phyloP scores from a whole-genome alignment of 108 stramenopile species.

The Cafeteria roenbergensis region DNA sequence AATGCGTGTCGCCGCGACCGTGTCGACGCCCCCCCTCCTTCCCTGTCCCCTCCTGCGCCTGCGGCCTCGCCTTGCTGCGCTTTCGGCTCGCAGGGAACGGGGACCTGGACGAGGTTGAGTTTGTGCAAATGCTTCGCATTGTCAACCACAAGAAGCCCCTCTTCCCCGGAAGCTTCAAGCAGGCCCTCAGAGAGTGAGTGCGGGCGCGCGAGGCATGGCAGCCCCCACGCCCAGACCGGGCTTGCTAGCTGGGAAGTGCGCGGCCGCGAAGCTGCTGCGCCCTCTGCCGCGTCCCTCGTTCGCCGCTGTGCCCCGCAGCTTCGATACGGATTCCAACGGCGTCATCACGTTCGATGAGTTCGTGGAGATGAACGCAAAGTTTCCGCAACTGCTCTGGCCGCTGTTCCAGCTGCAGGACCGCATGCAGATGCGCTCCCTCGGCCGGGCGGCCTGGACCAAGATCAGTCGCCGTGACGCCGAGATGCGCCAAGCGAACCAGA shows the following conservation, averaged over 20 bases:
- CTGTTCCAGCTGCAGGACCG: slow-evolving; percentile 10
- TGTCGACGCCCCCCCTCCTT: too few relatives aligned
- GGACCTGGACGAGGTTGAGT: background rate
- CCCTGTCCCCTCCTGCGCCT: too few relatives aligned
- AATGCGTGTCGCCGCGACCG: too few relatives aligned
- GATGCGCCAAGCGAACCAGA: background rate
- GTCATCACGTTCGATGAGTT: slow-evolving; percentile 20
- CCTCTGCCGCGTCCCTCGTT: too few relatives aligned
- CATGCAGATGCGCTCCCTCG: background rate
- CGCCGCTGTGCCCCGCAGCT: too few relatives aligned
- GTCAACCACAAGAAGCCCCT: background rate
- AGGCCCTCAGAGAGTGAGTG: background rate
- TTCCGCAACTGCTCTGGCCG: slow-evolving; percentile 14
- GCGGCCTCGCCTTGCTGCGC: too few relatives aligned
- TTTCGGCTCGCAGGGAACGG: too few relatives aligned
- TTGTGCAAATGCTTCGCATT: background rate
- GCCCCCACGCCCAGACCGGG: too few relatives aligned
- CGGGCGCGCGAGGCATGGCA: too few relatives aligned
- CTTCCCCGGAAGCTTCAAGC: background rate
- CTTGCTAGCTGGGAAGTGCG: too few relatives aligned
- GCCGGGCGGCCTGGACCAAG: background rate
- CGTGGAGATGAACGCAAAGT: slow-evolving; percentile 4
- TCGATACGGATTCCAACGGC: slow-evolving; percentile 15
- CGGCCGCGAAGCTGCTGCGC: too few relatives aligned
- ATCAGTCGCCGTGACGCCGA: background rate